Conservation (phyloP, 1,284 basidiomycete genomes). For the Sporisorium graminicola region DNA sequence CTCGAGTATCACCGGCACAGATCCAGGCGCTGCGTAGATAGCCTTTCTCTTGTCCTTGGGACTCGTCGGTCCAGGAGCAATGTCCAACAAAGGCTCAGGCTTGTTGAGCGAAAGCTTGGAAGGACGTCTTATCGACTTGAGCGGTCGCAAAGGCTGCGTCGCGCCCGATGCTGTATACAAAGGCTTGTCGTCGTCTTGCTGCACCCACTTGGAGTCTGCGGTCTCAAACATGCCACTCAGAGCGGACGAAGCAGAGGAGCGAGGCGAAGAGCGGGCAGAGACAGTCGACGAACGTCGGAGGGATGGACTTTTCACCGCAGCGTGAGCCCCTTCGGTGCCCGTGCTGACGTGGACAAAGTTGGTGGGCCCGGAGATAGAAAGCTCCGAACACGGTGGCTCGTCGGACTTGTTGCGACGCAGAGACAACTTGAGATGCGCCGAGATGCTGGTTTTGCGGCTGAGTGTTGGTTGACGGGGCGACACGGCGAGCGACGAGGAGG, state of each 20-base stretch:
- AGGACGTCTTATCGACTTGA: conserved; percentile 36
- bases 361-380: conserved; percentile 30
- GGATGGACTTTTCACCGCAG: background rate
- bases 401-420: conserved; percentile 24
- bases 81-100: background rate
- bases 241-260: conserved; percentile 12
- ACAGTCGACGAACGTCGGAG: conserved; percentile 18
- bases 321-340: conserved; percentile 5
- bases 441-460: conserved; percentile 37
- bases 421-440: conserved; percentile 31
- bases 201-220: background rate
- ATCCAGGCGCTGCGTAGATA: conserved; percentile 22
- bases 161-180: background rate
- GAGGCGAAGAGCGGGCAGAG: conserved; percentile 6
- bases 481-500: conserved; percentile 1
- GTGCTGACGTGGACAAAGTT: conserved; percentile 41
- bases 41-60: conserved; percentile 42
- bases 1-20: conserved; percentile 18
- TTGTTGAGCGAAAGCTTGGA: conserved; percentile 10
- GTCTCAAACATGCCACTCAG: background rate
- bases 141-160: conserved; percentile 26
- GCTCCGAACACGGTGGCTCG: conserved; percentile 2
- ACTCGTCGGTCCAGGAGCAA: conserved; percentile 9
- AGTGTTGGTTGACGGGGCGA: conserved; percentile 15
- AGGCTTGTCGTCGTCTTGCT: conserved; percentile 14